Evolutionary conservation across 768 basidiomycete genomes (phyloP).

Genomic region (Podaxis pistillaris): DNA sequence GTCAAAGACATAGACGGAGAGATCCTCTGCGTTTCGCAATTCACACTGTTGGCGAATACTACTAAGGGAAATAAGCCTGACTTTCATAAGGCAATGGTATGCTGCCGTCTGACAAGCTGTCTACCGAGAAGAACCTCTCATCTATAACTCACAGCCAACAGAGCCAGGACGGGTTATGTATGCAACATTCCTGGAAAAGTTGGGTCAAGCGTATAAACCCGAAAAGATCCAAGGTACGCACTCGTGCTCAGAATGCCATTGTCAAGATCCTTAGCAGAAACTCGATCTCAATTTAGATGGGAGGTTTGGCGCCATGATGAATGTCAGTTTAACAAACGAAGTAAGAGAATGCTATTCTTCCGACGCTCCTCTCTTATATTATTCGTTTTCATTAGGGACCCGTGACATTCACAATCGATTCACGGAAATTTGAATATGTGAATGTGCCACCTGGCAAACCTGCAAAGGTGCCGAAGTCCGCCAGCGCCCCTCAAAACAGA

Average conservation of each 20-base stretch:
- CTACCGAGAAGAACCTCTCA: background rate
- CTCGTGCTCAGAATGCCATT: background rate
- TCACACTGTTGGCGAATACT: constrained; percentile 86
- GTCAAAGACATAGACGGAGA: constrained; percentile 90
- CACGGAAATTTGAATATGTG: constrained; percentile 74
- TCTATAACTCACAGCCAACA: constrained; percentile 44
- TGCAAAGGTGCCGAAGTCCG: constrained; percentile 8
- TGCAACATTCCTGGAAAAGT: constrained; percentile 63
- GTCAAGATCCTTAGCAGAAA: background rate
- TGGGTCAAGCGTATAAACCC: constrained; percentile 64
- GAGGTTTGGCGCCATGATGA: constrained; percentile 97
- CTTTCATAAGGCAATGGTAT: constrained; percentile 91
- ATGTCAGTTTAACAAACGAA: constrained; percentile 84
- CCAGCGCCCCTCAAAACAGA: background rate
- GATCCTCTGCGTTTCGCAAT: constrained; percentile 92
- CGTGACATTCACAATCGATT: constrained; percentile 82
- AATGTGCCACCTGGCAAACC: constrained; percentile 16
- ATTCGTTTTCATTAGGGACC: constrained; percentile 55
- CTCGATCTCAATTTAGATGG: constrained; percentile 57
- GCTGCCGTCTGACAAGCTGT: constrained; percentile 19
- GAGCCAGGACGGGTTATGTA: constrained; percentile 72
- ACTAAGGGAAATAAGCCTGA: constrained; percentile 89
- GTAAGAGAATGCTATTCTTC: constrained; percentile 36
- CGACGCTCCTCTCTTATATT: constrained; percentile 34
- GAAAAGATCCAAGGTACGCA: constrained; percentile 76